Evolutionary conservation across 345 rosid species (phyloP), one percentile per base, ranked within the genome.

Genomic region (Arabidopsis suecica): DNA sequence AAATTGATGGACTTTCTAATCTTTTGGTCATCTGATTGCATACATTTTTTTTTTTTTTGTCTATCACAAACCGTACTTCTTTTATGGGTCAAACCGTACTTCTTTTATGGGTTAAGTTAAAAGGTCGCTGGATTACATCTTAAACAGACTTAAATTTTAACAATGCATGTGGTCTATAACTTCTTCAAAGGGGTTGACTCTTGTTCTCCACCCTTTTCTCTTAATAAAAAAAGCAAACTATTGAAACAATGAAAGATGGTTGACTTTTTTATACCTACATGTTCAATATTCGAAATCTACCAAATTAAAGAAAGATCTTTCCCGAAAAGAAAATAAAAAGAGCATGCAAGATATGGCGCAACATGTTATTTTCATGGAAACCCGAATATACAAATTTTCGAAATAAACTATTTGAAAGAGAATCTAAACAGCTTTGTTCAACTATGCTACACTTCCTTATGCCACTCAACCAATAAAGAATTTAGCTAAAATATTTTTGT

Each of bases 321-420:
- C 30, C 16, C 22, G 18, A 12, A 54, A 53, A 12, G 16, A 50
- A 33, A 9, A 5, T 7, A n/a, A 10, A 45, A 56, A 14, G 10
- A 5, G 38, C 63, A 34, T 25, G 9, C 59, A 77, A 71, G 76
- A 65, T 77, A 56, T 71, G 66, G 37, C 48, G 59, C 76, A 64
- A 64, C 61, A 13, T 70, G 72, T 70, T 70, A 38, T 65, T 57
- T 64, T 55, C 30, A 57, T 71, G 61, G 49, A 71, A 32, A 20
- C 9, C 5, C 67, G 68, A 71, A 71, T 71, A 50, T 65, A 71
- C 50, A 32, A 12, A 6, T 13, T 61, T 69, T 38, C 20, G 0
- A 32, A 18, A 30, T 57, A 57, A 47, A 38, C 42, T 37, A 37
- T 12, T 22, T 36, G 23, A 57, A 48, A 57, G 51, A 55, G 75